phyloP scores from a whole-genome alignment of 192 early-diverging fungal genomes.

The Coemansia sp. region DNA sequence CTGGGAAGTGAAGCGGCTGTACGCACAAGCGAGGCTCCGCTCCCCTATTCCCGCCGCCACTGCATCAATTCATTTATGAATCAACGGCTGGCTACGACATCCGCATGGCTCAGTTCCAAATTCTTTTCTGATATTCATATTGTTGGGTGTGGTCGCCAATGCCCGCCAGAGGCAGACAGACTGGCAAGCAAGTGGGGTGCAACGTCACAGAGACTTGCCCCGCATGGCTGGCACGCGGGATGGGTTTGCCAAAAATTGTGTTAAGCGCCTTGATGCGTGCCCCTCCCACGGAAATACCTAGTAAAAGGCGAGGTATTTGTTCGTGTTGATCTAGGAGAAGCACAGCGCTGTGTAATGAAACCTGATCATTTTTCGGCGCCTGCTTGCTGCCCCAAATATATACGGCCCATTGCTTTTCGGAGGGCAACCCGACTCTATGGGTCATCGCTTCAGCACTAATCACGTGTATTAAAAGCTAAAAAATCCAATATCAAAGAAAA shows the following conservation, averaged over 20 bases:
- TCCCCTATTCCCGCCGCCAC: neutral
- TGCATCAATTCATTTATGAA: neutral
- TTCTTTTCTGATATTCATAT: neutral
- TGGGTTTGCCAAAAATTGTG: slow-evolving; percentile 25
- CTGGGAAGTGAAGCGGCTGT: neutral
- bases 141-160: neutral
- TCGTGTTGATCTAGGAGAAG: slow-evolving; percentile 20
- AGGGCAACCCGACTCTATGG: neutral
- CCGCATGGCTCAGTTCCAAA: neutral
- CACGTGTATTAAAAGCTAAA: neutral
- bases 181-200: neutral
- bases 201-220: neutral
- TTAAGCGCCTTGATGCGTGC: slow-evolving; percentile 12
- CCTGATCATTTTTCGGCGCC: neutral
- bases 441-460: neutral
- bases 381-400: neutral
- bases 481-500: neutral
- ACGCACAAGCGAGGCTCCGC: neutral
- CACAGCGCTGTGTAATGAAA: slow-evolving; percentile 15
- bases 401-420: neutral
- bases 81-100: neutral
- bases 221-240: neutral
- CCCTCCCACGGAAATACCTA: slow-evolving; percentile 30
- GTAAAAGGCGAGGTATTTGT: slow-evolving; percentile 34
- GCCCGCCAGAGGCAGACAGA: neutral